Conservation (phyloP, 2,329 filamentous ascomycete genomes). For the Acrodontium crateriforme region DNA sequence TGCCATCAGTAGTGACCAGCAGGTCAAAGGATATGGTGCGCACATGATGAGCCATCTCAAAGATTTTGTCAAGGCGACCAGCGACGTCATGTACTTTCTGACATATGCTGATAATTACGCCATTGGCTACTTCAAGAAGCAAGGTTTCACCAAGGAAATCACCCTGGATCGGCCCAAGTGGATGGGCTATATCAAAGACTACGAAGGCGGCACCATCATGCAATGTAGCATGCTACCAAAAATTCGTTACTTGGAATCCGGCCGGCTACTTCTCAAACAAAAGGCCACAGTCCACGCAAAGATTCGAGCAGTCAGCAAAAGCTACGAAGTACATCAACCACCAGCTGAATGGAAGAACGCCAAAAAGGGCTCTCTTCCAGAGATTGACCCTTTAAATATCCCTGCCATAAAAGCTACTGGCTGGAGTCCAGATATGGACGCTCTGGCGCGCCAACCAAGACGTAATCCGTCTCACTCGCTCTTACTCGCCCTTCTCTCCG, state of each 20-base stretch:
- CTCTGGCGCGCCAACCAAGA: constrained; percentile 82
- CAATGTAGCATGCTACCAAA: constrained; percentile 95
- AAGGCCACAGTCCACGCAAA: constrained; percentile 93
- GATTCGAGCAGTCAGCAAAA: constrained; percentile 80
- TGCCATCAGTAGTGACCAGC: constrained; percentile 92
- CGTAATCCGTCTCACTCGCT: constrained; percentile 95
- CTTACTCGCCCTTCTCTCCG: constrained; percentile 80
- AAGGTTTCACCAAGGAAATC: constrained; percentile 97
- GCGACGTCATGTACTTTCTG: constrained; percentile 94
- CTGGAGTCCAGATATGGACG: constrained; percentile 97
- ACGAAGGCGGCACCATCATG: constrained; percentile 98
- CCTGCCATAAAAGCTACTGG: constrained; percentile 78
- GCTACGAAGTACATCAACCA: constrained; percentile 72
- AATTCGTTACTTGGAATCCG: constrained; percentile 84
- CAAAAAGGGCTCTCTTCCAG: constrained; percentile 37
- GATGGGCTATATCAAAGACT: constrained; percentile 99
- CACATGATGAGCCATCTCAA: constrained; percentile 98
- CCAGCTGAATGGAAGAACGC: constrained; percentile 69
- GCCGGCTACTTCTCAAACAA: constrained; percentile 91
- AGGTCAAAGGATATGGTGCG: constrained; percentile 96
- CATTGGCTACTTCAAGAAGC: constrained; percentile 98
- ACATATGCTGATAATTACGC: constrained; percentile 99
- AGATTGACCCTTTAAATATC: constrained; percentile 77
- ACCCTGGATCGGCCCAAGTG: constrained; percentile 78
- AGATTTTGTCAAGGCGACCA: constrained; percentile 94